Evolutionary conservation across 495 filamentous ascomycete species (phyloP), one percentile per base, ranked within the genome.

Genomic region (Xylaria longipes): DNA sequence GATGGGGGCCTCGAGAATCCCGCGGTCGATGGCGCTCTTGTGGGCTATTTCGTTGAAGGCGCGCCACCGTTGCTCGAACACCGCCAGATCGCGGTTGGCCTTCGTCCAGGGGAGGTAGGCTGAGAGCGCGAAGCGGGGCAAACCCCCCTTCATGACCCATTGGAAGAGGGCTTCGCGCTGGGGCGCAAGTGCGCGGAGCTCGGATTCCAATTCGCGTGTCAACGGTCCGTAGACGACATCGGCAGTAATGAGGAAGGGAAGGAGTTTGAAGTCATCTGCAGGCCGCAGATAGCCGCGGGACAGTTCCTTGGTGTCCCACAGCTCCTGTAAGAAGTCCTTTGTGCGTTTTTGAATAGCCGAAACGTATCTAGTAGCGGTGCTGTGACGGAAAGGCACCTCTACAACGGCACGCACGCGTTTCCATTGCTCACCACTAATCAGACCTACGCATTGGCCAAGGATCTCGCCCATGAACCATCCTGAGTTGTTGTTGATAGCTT

Each of bases 381-480:
- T 72, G 57, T 35, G 45, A 20, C 66, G 54, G 35, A 67, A 71
- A 54, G 50, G 50, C 9, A 27, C 20, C n/a, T 54, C 50, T 54
- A 54, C 20, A 54, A 27, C 25, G 22, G 22, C 37, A 25, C 27
- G 70, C 60, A 69, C 75, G 70, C 17, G 52, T 14, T 31, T 56
- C 80, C 81, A 84, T 17, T 75, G 35, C 7, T 62, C n/a, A 3
- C 73, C 67, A 43, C 72, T 81, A 37, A 84, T 68, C 3, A 85
- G 63, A 2, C 82, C 83, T 0, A 84, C 46, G 67, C 82, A 83
- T 43, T 75, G 25, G 31, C 83, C 83, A 5, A 85, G 75, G 6
- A 84, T 58, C 65, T 80, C 60, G 25, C 74, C 69, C 69, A 83
- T 72, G 0, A 82, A 61, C 60, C 72, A 81, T 27, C 82, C 82